Conservation (phyloP, 371 early-diverging fungal species). For the Phascolomyces articulosus region DNA sequence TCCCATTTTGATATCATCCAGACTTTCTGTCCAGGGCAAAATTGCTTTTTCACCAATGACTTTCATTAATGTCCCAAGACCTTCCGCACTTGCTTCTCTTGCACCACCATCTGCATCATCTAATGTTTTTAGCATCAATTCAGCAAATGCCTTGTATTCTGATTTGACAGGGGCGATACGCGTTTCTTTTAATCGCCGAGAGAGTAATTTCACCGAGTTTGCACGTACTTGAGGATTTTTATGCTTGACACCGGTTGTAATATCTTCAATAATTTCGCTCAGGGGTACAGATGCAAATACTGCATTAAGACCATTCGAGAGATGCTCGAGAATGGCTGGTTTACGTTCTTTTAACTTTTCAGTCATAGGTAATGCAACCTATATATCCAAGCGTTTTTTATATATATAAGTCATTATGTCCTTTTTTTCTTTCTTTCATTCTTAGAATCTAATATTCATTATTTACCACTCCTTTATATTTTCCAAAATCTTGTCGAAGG, state of each 20-base stretch:
- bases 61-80: slow-evolving; percentile 90
- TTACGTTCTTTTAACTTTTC: slow-evolving; percentile 96
- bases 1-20: slow-evolving; percentile 86
- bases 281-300: slow-evolving; percentile 72
- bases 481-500: slow-evolving; percentile 76
- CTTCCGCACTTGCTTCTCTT: slow-evolving; percentile 87
- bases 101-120: slow-evolving; percentile 90
- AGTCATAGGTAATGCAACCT: slow-evolving; percentile 68
- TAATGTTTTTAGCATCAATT: slow-evolving; percentile 72
- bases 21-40: slow-evolving; percentile 71
- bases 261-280: slow-evolving; percentile 72
- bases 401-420: too few species aligned
- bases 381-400: too few species aligned
- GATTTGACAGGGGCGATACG: slow-evolving; percentile 71
- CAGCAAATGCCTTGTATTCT: slow-evolving; percentile 79
- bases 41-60: slow-evolving; percentile 81
- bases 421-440: too few species aligned
- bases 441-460: too few species aligned
- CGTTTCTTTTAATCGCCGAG: slow-evolving; percentile 71
- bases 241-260: slow-evolving; percentile 68
- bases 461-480: slow-evolving; percentile 72
- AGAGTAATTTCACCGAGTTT: slow-evolving; percentile 74
- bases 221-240: slow-evolving; percentile 93
- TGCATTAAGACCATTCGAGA: slow-evolving; percentile 82
- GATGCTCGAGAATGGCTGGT: slow-evolving; percentile 80